These are phyloP conservation scores for Raffaelea deltoideospora DNA, from an alignment of 2,329 filamentous ascomycete genomes.

Conservation along the genomic window DNA sequence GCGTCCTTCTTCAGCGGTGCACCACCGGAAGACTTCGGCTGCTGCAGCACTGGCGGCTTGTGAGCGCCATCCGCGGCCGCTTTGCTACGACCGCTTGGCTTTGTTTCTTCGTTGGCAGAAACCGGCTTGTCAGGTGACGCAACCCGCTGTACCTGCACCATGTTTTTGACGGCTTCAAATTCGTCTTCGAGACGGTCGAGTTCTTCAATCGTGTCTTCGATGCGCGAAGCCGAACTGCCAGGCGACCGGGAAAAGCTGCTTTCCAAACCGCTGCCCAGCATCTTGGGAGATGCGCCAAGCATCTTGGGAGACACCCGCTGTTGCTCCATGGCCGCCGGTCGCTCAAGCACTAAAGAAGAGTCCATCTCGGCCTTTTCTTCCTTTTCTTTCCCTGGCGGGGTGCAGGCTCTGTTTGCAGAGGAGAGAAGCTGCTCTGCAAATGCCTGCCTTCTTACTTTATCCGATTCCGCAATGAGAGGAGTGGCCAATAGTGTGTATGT, in stretches of 20 bases:
- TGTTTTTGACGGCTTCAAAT: slow-evolving; percentile 35
- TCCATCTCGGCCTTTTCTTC: neutral
- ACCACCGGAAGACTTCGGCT: too few species aligned
- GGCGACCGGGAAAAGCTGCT: slow-evolving; percentile 3
- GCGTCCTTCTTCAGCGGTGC: slow-evolving; percentile 10
- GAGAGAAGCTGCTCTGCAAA: too few species aligned
- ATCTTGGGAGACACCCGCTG: neutral
- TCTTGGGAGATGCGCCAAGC: slow-evolving; percentile 2
- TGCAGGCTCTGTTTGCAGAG: too few species aligned
- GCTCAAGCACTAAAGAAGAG: neutral
- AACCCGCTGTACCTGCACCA: slow-evolving; percentile 20
- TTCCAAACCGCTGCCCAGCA: slow-evolving; percentile 1
- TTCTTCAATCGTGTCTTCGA: slow-evolving; percentile 50
- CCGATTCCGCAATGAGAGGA: too few species aligned
- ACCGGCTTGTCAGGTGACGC: slow-evolving; percentile 17
- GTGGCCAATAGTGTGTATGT: slow-evolving; percentile 33
- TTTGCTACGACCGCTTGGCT: neutral
- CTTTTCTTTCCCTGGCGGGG: neutral
- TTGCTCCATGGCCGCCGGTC: neutral
- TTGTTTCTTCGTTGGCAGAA: neutral
- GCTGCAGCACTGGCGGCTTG: slow-evolving; percentile 21
- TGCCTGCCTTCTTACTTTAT: too few species aligned
- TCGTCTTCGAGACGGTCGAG: slow-evolving; percentile 47
- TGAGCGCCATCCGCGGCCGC: slow-evolving; percentile 15
- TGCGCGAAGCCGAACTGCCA: slow-evolving; percentile 20